Base-by-base conservation (phyloP, 2,329 filamentous ascomycete species). In the Cercospora sesami region DNA sequence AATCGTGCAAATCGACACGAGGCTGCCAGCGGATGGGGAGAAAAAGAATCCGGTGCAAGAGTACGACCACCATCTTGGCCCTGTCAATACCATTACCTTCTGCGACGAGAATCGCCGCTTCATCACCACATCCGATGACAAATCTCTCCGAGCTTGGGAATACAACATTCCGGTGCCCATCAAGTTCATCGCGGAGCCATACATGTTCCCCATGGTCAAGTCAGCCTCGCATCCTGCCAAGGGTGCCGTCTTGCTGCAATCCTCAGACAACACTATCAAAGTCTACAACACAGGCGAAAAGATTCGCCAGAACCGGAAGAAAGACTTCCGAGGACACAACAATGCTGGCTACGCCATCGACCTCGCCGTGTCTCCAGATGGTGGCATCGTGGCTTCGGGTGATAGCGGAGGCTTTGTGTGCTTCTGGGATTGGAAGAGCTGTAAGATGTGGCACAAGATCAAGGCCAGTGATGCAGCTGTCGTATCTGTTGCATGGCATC, bases 381-480 rank as follows among this genome's bases (percentile, higher is more conserved):
- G 95, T 0, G 93, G 96, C 77, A 96, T 97, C 79, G 84, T 99
- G 64, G 90, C 89, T 21, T 91, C 88, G 18, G 95, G 95, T 69
- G 95, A 99, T 79, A 92, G 89, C 62, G 93, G 88, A 16, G 95
- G 96, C 39, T 97, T 88, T 76, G 89, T 97, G 59, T 96, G 92
- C 81, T 97, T 98, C 82, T 99, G 94, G 93, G 95, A 98, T 81
- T 99, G 94, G 92, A 99, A 99, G 87, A 97, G 93, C 45, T 96
- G 94, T 80, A 98, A 97, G 83, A 94, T 99, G 93, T 97, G 93
- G 81, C 93, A 97, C 82, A 98, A 98, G 85, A 88, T 99, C 72
- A 88, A 91, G 81, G 94, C 93, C 26, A 89, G 92, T 68, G 93
- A 93, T 64, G 87, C 90, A 63, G 89, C 94, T 5, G 86, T 97